A percentile compares a stretch with the other conserved stretches of the same genome.
Conservation (phyloP, 225 moss, liverwort and hornwort species). For the Physcomitrellopsis africana region DNA sequence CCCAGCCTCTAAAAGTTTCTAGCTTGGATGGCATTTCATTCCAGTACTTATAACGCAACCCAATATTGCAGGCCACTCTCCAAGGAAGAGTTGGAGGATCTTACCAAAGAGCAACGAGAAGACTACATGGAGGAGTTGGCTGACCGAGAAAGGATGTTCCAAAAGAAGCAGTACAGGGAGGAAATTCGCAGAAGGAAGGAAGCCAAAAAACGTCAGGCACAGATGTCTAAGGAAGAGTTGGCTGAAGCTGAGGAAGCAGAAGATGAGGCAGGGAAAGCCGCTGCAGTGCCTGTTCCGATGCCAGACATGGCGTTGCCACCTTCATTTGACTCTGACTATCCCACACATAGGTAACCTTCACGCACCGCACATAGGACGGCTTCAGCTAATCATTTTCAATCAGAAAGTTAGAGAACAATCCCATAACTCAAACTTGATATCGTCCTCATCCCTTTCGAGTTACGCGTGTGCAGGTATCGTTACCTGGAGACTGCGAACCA, state of each 20-base stretch:
- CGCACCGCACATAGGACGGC: no score
- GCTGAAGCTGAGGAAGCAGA: constrained; percentile 52
- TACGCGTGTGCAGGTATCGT: constrained; percentile 43
- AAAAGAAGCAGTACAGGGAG: constrained; percentile 63
- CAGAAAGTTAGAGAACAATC: no score
- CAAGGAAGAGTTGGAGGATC: constrained; percentile 61
- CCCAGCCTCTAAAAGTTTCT: background rate
- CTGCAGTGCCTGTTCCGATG: constrained; percentile 67
- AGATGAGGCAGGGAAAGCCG: constrained; percentile 60
- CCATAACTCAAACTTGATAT: no score
- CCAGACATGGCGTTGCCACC: constrained; percentile 64
- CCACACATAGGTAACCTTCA: constrained; percentile 41
- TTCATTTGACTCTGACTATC: constrained; percentile 61
- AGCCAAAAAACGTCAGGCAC: constrained; percentile 51
- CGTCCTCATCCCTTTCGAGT: background rate
- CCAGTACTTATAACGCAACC: background rate
- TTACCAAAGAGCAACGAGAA: constrained; percentile 56
- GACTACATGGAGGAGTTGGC: constrained; percentile 56
- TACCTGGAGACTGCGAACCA: constrained; percentile 67
- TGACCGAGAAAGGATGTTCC: constrained; percentile 59
- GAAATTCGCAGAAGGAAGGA: constrained; percentile 56
- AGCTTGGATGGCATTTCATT: background rate
- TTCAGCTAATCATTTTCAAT: no score
- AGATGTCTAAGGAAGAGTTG: constrained; percentile 53
- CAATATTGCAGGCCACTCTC: constrained; percentile 47